phyloP scores from a whole-genome alignment of 306 rosid genomes.

The Medicago arabica region DNA sequence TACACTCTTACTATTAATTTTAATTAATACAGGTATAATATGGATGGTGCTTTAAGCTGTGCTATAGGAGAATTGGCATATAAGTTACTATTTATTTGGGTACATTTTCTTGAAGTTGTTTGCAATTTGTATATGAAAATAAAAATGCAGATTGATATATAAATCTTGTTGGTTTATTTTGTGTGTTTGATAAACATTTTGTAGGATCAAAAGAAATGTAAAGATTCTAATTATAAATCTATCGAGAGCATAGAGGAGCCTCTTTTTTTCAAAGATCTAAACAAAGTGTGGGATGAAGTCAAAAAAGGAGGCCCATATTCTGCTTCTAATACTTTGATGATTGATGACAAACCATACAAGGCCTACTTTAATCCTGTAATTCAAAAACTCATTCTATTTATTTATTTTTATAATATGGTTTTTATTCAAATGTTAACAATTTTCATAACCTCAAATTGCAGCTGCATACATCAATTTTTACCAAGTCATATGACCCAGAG shows the following conservation, averaged over 20 bases:
- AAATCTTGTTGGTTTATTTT: neutral
- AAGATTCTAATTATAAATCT: conserved; percentile 14
- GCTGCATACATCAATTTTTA: conserved; percentile 26
- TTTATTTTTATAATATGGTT: neutral
- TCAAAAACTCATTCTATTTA: neutral
- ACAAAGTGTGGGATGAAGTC: neutral
- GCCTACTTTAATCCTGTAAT: conserved; percentile 41
- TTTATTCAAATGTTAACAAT: neutral
- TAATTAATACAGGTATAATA: conserved; percentile 28
- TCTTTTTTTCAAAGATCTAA: conserved; percentile 35
- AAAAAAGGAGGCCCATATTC: conserved; percentile 34
- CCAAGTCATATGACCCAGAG: neutral
- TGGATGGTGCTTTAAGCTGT: neutral
- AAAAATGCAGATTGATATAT: neutral
- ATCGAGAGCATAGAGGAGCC: neutral
- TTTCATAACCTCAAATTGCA: neutral
- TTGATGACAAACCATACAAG: conserved; percentile 37
- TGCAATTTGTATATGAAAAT: neutral
- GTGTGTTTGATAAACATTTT: neutral
- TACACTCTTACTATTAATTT: neutral
- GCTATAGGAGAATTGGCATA: neutral
- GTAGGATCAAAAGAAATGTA: conserved; percentile 28
- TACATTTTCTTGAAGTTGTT: neutral
- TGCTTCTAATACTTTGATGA: conserved; percentile 36
- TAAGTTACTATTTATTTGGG: conserved; percentile 41